phyloP scores from a whole-genome alignment of 177 flowering plant genomes.

The Vitis hybrid region DNA sequence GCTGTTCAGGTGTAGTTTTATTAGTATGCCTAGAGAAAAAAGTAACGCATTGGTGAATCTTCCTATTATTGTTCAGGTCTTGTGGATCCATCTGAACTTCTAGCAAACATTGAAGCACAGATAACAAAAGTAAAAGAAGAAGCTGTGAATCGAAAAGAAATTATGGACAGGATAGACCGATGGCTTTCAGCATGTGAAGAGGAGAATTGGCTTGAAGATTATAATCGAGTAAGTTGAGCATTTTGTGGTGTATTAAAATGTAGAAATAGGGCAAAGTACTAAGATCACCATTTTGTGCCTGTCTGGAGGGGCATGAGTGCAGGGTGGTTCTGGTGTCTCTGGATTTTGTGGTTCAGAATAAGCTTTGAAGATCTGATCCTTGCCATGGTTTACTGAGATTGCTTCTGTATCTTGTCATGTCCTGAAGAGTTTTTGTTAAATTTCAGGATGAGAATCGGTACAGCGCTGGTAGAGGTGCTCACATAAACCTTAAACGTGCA shows the following conservation, averaged over 20 bases:
- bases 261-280: too few relatives aligned
- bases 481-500: conserved; percentile 87
- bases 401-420: neutral
- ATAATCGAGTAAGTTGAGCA: conserved; percentile 58
- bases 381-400: neutral
- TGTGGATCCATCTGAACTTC: conserved; percentile 85
- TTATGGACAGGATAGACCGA: conserved; percentile 78
- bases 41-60: neutral
- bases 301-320: too few relatives aligned
- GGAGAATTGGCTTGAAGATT: conserved; percentile 94
- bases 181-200: conserved; percentile 93
- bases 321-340: too few relatives aligned
- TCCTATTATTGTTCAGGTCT: conserved; percentile 48
- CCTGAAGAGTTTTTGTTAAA: conserved; percentile 7
- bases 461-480: conserved; percentile 89
- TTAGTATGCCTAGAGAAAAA: neutral
- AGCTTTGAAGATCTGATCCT: too few relatives aligned
- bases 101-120: conserved; percentile 78
- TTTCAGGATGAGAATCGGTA: conserved; percentile 82
- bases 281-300: too few relatives aligned
- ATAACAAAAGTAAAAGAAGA: conserved; percentile 73
- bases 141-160: conserved; percentile 73
- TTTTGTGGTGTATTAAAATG: neutral
- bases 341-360: too few relatives aligned
- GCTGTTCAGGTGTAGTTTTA: neutral